Percentiles rank a stretch among this genome's conserved stretches.
Conservation (phyloP, 176 grass and related monocot species). For the Avena sativa region DNA sequence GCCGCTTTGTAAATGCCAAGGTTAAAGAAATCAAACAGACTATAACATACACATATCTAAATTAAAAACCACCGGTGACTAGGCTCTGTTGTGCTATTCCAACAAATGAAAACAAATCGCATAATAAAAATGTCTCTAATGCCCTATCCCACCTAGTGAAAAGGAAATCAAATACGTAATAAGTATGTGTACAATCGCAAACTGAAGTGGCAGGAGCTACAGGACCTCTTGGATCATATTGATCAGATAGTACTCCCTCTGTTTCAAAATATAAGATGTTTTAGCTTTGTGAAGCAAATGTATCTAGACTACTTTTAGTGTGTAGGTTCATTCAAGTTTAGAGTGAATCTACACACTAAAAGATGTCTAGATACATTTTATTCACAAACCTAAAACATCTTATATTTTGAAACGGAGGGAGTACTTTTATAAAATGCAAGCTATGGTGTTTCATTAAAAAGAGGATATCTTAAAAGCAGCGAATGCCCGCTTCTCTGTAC, state of each 20-base stretch:
- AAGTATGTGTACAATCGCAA: neutral
- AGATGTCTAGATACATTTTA: too few species aligned
- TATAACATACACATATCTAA: neutral
- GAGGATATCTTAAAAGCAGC: constrained; percentile 99
- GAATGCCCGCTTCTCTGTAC: constrained; percentile 95
- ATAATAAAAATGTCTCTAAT: neutral
- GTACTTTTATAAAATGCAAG: neutral
- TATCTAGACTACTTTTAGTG: too few species aligned
- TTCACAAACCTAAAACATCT: too few species aligned
- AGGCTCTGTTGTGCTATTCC: neutral
- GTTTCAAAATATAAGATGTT: too few species aligned
- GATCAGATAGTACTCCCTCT: neutral
- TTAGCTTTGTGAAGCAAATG: too few species aligned
- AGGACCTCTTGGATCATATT: neutral
- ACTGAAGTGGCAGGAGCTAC: neutral
- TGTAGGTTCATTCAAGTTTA: too few species aligned
- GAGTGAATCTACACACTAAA: too few species aligned
- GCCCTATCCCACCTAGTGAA: neutral
- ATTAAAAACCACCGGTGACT: neutral
- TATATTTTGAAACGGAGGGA: too few species aligned
- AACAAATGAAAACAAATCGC: neutral
- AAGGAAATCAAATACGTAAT: neutral
- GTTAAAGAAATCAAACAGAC: constrained; percentile 57
- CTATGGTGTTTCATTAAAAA: constrained; percentile 24
- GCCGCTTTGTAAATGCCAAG: constrained; percentile 75